Conservation (phyloP, 352 stramenopile species). For the Thraustochytrium sp. region DNA sequence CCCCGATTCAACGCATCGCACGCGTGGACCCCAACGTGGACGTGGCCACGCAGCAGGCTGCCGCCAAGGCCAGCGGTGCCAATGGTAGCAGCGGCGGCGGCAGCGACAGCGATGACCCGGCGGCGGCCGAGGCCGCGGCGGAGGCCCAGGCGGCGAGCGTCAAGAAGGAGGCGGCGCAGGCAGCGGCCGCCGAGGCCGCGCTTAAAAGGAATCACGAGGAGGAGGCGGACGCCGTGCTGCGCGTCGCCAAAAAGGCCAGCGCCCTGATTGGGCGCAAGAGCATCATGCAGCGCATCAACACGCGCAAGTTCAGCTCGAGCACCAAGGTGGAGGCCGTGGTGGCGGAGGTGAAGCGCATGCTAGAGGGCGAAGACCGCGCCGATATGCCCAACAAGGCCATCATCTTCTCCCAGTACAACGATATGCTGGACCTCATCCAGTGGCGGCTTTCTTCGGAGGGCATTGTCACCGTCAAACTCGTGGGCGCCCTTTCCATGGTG, state of each 20-base stretch:
- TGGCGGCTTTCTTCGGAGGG: slow-evolving; percentile 82
- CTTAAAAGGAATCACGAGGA: no score
- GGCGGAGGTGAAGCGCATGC: slow-evolving; percentile 90
- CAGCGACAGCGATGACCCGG: neutral
- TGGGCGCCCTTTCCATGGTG: slow-evolving; percentile 78
- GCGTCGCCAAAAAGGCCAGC: neutral
- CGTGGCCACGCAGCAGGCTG: neutral
- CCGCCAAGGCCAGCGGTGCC: neutral
- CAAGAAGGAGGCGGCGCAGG: neutral
- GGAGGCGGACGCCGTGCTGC: neutral
- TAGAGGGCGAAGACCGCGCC: slow-evolving; percentile 71
- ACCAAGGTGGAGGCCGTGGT: slow-evolving; percentile 98
- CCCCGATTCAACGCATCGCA: neutral
- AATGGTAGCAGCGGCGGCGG: neutral
- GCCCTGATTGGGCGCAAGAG: slow-evolving; percentile 19
- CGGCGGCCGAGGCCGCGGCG: no score
- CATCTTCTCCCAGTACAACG: slow-evolving; percentile 87
- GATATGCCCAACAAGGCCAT: slow-evolving; percentile 80
- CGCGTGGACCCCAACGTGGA: slow-evolving; percentile 24
- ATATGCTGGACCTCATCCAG: slow-evolving; percentile 97
- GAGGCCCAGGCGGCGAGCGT: no score
- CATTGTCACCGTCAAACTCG: slow-evolving; percentile 80
- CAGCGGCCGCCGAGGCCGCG: neutral
- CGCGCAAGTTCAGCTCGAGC: slow-evolving; percentile 67
- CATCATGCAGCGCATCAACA: slow-evolving; percentile 42